These are phyloP conservation scores for Phoma sp. DNA, from an alignment of 2,329 filamentous ascomycete species.

Conservation along the genomic window DNA sequence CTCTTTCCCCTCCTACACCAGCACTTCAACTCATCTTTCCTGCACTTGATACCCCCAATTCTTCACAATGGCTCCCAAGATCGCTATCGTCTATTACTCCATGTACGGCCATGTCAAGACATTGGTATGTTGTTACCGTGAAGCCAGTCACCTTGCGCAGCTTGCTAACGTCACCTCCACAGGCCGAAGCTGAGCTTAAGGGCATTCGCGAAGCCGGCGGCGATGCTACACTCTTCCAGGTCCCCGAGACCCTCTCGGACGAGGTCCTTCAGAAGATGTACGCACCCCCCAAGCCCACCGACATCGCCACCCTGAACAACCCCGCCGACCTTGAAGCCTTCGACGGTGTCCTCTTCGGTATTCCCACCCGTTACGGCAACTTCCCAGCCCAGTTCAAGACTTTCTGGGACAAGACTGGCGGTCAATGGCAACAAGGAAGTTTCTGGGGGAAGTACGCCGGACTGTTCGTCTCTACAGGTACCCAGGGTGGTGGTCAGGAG, in stretches of 20 bases:
- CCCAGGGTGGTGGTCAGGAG: conserved; percentile 88
- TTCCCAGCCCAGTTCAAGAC: conserved; percentile 95
- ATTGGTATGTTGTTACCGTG: conserved; percentile 31
- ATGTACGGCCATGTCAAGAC: conserved; percentile 47
- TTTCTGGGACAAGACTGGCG: conserved; percentile 90
- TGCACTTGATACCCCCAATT: conserved; percentile 21
- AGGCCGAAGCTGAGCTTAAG: conserved; percentile 91
- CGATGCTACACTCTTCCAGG: conserved; percentile 80
- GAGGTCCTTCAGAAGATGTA: conserved; percentile 91
- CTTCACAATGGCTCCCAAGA: conserved; percentile 78
- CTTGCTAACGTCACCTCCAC: conserved; percentile 5
- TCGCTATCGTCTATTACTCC: conserved; percentile 79
- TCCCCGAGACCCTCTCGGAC: conserved; percentile 83
- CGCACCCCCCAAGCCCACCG: conserved; percentile 75
- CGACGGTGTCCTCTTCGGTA: conserved; percentile 90
- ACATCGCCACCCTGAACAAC: conserved; percentile 67
- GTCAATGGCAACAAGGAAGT: conserved; percentile 78
- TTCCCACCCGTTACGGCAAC: conserved; percentile 91
- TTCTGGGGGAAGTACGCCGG: conserved; percentile 90
- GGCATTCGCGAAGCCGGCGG: conserved; percentile 90
- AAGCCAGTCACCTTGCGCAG: neutral
- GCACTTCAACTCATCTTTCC: conserved; percentile 6
- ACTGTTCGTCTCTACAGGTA: conserved; percentile 87
- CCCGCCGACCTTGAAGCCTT: conserved; percentile 71
- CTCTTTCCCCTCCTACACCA: neutral